Percentiles rank a stretch among this genome's conserved stretches.
phyloP scores from a whole-genome alignment of 1,284 basidiomycete species.

The Leccinum glutinopallens region DNA sequence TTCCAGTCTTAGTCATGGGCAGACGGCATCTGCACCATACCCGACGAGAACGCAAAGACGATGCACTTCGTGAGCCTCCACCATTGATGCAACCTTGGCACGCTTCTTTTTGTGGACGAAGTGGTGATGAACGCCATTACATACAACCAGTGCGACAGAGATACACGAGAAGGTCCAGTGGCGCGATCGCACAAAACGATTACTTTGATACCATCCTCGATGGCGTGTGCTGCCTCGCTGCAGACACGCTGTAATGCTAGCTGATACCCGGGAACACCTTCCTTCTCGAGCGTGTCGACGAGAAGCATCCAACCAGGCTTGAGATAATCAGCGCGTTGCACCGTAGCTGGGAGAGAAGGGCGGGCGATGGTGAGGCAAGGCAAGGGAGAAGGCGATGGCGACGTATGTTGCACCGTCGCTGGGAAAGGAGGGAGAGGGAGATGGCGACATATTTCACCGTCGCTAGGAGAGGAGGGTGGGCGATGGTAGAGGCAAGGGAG shows the following conservation, averaged over 20 bases:
- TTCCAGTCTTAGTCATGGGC: conserved; percentile 93
- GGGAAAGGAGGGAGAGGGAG: no score
- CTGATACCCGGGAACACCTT: conserved; percentile 83
- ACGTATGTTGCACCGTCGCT: no score
- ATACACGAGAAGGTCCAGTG: conserved; percentile 72
- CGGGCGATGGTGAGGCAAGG: no score
- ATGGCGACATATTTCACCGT: no score
- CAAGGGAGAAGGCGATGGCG: no score
- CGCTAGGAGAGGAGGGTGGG: no score
- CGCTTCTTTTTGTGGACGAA: conserved; percentile 90
- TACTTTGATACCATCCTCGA: conserved; percentile 89
- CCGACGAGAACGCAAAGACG: conserved; percentile 93
- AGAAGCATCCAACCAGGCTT: conserved; percentile 97
- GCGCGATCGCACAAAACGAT: conserved; percentile 88
- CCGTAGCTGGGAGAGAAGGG: no score
- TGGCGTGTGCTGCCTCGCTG: conserved; percentile 66
- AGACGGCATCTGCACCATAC: conserved; percentile 95
- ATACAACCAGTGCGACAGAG: conserved; percentile 87
- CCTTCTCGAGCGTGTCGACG: conserved; percentile 88
- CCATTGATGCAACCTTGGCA: conserved; percentile 88
- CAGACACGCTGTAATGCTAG: conserved; percentile 73
- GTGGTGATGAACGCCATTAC: conserved; percentile 92
- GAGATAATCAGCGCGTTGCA: conserved; percentile 38
- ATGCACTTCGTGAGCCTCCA: conserved; percentile 95
- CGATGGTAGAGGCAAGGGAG: no score